Base-by-base conservation (phyloP, 225 moss, liverwort and hornwort genomes). In the Thuidium tamariscinum region DNA sequence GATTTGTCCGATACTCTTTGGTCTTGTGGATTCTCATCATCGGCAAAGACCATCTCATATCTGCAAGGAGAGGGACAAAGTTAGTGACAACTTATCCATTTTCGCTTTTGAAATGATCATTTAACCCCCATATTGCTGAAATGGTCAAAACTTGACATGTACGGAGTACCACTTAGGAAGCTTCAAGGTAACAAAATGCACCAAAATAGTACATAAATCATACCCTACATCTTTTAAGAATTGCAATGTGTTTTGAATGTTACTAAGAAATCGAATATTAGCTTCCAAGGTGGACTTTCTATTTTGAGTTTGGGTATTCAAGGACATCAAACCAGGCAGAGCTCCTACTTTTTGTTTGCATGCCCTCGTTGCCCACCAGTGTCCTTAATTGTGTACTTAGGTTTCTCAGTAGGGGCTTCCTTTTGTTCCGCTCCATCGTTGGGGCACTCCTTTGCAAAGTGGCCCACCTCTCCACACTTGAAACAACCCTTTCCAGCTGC, bases 31-130 rank as follows among this genome's bases (percentile, higher is more conserved):
- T 88, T 74, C 54, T 89, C 93, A 60, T 92, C 91, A 55, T 95
- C 95, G 65, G 90, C 97, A 82, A 97, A 97, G 59, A 97, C 94
- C 97, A 97, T 97, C 51, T 97, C 96, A 90, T 97, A 97, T 83
- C 97, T 97, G 86, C 41, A 69, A 46, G 39, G 26, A 79, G 21
- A 87, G 36, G 63, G 78, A 59, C 41, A 15, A 64, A 74, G 84
- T 85, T 66, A 89, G 51, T 34, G 26, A 82, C 20, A 80, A 52
- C 48, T 46, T 71, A 44, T 56, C 37, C 64, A 44, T 22, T 46
- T 36, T 51, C 54, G 75, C 75, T 54, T 11, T 41, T 51, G 19
- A 72, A n/a, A 82, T 34, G 5, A 64, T 46, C 32, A 63, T 4
- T 46, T 25, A 52, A 61, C 9, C 49, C 60, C 74, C 20, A 14